phyloP scores from a whole-genome alignment of 2,329 filamentous ascomycete genomes.

The Aspergillus fumigatiaffinis region DNA sequence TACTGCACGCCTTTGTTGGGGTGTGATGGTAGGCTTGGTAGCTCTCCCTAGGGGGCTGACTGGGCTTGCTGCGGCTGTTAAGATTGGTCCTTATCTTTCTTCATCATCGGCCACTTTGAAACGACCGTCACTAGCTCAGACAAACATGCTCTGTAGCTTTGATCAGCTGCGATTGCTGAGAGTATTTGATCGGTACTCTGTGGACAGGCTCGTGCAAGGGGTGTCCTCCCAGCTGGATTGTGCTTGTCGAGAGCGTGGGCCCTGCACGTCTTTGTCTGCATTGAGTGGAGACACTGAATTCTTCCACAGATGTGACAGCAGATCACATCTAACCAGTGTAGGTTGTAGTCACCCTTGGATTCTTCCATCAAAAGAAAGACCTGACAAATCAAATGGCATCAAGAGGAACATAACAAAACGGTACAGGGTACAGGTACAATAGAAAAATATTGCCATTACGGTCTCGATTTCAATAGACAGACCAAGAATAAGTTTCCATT shows the following conservation, averaged over 20 bases:
- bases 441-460: neutral
- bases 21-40: neutral
- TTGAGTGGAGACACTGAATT: constrained; percentile 25
- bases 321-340: constrained; percentile 27
- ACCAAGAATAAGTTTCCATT: no score
- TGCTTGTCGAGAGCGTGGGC: constrained; percentile 33
- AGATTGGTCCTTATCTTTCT: neutral
- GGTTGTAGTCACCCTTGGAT: constrained; percentile 4
- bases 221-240: constrained; percentile 14
- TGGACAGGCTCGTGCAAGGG: constrained; percentile 13
- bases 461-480: neutral
- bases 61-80: neutral
- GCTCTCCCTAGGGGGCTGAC: neutral
- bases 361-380: neutral
- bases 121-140: neutral
- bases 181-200: neutral
- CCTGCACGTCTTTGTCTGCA: constrained; percentile 29
- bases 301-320: constrained; percentile 30
- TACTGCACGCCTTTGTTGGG: neutral
- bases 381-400: neutral
- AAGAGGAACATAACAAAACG: neutral
- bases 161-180: neutral
- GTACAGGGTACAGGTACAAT: neutral
- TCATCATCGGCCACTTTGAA: neutral
- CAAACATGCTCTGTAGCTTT: neutral